Base-by-base conservation (phyloP, 1,139 yeast genomes). In the Kurtzmaniella natalensis region DNA sequence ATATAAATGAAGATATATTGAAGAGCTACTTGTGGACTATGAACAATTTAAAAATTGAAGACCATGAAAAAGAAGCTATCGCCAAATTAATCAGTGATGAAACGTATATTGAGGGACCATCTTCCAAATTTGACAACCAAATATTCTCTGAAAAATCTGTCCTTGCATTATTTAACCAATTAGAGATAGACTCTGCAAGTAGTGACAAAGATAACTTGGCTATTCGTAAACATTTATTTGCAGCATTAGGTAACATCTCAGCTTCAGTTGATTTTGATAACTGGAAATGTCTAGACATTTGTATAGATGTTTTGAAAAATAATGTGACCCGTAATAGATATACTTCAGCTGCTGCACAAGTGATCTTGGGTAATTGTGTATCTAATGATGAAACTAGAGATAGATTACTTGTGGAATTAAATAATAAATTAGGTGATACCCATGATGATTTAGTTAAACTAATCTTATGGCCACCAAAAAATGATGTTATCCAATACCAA, bases 401-500 rank as follows among this genome's bases (percentile, higher is more conserved):
- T 4, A 34, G 40, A 2, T 7, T 39, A 7, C 40, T 59, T 4
- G 43, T 39, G 3, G 25, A 36, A 7, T 32, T 32, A 11, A 6
- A 8, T 17, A 32, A 37, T 8, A 24, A 25, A 2, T 57, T 64
- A 19, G 26, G 7, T 5, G 26, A 11, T 5, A n/a, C n/a, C n/a
- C 38, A 59, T 18, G 26, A 32, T 5, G 33, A 39, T 4, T 53
- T 60, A 32, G 54, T 63, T 36, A 35, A 43, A 16, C 40, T 43
- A 25, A 44, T 38, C 2, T 54, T 63, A 37, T 26, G 29, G 29
- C 29, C 29, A 4, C 20, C 29, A n/a, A 26, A 26, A 18, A 51
- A 49, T 17, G 74, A 69, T 42, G 53, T 67, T 4, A 51, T 69
- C 3, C 72, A 64, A 39, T 52, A 53, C 30, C 75, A 69, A 44